Percentiles rank a stretch among this genome's conserved stretches.
phyloP scores from a whole-genome alignment of 2,329 filamentous ascomycete genomes.

The Colletotrichum gigasporum region DNA sequence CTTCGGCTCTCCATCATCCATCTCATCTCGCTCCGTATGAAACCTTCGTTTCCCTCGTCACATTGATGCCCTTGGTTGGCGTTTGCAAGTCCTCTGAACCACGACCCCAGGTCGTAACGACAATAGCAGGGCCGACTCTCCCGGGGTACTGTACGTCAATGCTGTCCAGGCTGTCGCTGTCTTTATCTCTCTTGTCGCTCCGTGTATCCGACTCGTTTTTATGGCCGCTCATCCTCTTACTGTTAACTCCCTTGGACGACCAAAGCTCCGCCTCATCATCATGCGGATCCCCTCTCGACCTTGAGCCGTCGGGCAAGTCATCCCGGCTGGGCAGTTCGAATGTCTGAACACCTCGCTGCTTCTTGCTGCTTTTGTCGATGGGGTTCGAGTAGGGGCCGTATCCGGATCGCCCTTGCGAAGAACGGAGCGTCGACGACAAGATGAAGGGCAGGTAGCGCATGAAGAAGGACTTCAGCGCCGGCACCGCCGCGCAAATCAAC shows the following conservation, averaged over 20 bases:
- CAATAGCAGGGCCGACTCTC: not conserved
- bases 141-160: not conserved
- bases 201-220: not conserved
- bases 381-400: not conserved
- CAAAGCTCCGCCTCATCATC: not conserved
- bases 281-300: not conserved
- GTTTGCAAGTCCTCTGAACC: not conserved
- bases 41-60: not conserved
- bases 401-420: not conserved
- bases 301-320: not conserved
- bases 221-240: not conserved
- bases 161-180: not conserved
- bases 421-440: not conserved
- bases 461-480: not conserved
- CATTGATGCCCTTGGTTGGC: not conserved
- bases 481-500: not conserved
- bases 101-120: not conserved
- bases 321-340: not conserved
- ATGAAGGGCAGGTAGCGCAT: not conserved
- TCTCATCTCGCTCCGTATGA: not conserved
- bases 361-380: not conserved
- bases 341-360: not conserved
- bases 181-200: not conserved
- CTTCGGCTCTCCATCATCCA: too few relatives aligned
- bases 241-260: not conserved